phyloP scores from a whole-genome alignment of 2,329 filamentous ascomycete genomes.

The Stagonosporopsis chrysanthemi region DNA sequence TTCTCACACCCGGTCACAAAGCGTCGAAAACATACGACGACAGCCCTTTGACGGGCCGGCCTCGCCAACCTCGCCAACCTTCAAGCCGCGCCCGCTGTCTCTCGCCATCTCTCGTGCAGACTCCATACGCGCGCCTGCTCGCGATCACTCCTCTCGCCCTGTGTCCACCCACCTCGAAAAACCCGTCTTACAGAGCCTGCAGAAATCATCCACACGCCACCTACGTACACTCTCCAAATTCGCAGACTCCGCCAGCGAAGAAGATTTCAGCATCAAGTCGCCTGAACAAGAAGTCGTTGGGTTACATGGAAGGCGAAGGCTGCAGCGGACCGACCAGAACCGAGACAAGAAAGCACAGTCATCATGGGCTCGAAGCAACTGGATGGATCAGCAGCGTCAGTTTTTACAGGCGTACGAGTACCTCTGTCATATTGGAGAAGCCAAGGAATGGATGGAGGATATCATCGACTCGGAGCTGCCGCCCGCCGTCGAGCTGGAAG shows the following conservation, averaged over 20 bases:
- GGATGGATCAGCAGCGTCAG: constrained; percentile 99
- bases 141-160: constrained; percentile 43
- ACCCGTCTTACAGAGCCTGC: constrained; percentile 77
- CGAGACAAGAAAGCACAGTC: constrained; percentile 61
- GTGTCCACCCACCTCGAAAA: constrained; percentile 46
- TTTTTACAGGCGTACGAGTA: constrained; percentile 98
- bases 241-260: constrained; percentile 75
- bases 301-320: constrained; percentile 79
- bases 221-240: constrained; percentile 86
- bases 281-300: constrained; percentile 87
- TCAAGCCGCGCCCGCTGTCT: constrained; percentile 54
- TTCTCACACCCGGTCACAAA: constrained; percentile 45
- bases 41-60: constrained; percentile 56
- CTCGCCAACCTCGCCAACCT: constrained; percentile 31
- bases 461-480: constrained; percentile 85
- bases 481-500: constrained; percentile 91
- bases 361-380: constrained; percentile 81
- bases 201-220: constrained; percentile 89
- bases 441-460: constrained; percentile 98
- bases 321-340: constrained; percentile 73
- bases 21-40: constrained; percentile 50
- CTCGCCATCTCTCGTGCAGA: constrained; percentile 50
- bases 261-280: constrained; percentile 81
- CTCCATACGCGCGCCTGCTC: constrained; percentile 47
- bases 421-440: constrained; percentile 97